Evolutionary conservation across 2,329 filamentous ascomycete species (phyloP), one percentile per base, ranked within the genome.

Genomic region (Diplodia corticola): DNA sequence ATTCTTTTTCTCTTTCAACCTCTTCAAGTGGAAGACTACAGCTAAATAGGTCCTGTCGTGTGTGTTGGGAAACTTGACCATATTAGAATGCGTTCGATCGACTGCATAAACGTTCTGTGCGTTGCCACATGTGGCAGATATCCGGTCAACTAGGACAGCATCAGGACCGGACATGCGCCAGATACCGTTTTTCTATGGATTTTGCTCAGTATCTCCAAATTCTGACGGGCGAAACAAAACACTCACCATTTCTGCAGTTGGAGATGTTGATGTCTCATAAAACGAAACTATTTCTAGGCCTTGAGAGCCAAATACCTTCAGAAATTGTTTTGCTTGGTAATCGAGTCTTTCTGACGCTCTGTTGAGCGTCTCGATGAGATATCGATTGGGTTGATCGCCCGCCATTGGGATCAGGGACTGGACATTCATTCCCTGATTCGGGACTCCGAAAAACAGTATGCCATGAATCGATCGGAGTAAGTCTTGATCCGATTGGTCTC

Each of bases 181-280:
- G 12, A 1, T 22, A 0, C 22, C 44, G 6, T 24, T 24, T 20
- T 22, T 6, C 44, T 48, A 10, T 24, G n/a, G 5, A 4, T 1
- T 1, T 9, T 5, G 10, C 9, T 48, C 2, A 12, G 17, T 48
- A 24, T 48, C 3, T 3, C 12, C 6, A 2, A 12, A 3, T 48
- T 9, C 1, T 3, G 5, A 24, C 1, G 3, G 4, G 0, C 4
- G 17, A 6, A 4, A 12, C 6, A 12, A n/a, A 5, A 12, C 9
- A 48, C 44, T 24, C 9, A 48, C 44, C n/a, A 6, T 48, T 5
- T 48, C n/a, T 22, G 46, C 46, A 15, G 46, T 48, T 48, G 46
- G 46, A 2, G 46, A 48, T 1, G 7, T 48, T 5, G 7, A 22
- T 2, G 46, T 48, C 20, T 48, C 46, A 2, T 24, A 48, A 10